A percentile compares a stretch with the other conserved stretches of the same genome.
Conservation (phyloP, 495 filamentous ascomycete species). For the Lepraria neglecta region DNA sequence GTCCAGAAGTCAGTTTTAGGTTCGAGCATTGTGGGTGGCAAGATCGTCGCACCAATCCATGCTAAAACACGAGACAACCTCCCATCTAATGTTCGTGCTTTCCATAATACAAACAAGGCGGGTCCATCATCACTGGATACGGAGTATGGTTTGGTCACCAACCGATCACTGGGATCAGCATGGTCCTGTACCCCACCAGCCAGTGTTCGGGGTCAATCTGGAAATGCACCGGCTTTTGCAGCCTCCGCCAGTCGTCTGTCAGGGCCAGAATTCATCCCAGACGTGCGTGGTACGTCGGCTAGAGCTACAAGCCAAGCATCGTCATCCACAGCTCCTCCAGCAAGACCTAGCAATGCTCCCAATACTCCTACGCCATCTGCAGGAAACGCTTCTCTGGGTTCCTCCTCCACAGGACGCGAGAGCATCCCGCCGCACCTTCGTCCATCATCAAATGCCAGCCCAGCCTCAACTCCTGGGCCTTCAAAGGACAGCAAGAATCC, state of each 20-base stretch:
- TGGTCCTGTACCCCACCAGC: not conserved
- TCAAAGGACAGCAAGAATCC: not conserved
- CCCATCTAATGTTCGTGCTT: not conserved
- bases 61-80: not conserved
- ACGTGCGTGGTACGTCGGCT: not conserved
- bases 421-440: slow-evolving; percentile 1
- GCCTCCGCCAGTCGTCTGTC: not conserved
- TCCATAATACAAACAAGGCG: not conserved
- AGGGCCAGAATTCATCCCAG: not conserved
- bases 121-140: not conserved
- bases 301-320: not conserved
- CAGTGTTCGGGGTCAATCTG: not conserved
- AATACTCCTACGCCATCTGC: not conserved
- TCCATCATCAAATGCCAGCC: not conserved
- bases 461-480: not conserved
- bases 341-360: too few species aligned
- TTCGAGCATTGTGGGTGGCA: not conserved
- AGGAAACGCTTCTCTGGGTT: not conserved
- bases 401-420: not conserved
- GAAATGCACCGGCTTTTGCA: not conserved
- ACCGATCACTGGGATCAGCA: not conserved
- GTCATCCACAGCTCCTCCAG: not conserved
- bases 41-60: not conserved
- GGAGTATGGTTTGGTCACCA: not conserved
- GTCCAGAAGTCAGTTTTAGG: not conserved